Conservation (phyloP, 148 eudicot genomes). For the Polygonum maritimum region DNA sequence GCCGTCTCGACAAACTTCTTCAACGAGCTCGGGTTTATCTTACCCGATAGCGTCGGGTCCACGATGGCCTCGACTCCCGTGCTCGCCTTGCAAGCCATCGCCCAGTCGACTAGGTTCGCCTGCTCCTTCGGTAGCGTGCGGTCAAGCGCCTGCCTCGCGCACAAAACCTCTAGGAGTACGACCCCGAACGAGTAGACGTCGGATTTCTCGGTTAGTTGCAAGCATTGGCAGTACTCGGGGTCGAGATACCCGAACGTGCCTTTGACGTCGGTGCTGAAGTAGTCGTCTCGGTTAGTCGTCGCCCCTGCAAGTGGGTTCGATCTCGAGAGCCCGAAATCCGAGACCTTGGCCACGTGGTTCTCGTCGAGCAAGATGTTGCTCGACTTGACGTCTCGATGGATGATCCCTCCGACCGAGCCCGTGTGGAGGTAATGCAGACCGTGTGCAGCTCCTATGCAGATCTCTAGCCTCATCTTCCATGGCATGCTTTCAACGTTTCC, state of each 20-base stretch:
- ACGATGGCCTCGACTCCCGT: conserved; percentile 27
- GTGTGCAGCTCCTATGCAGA: conserved; percentile 43
- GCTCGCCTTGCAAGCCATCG: conserved; percentile 13
- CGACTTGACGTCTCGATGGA: conserved; percentile 61
- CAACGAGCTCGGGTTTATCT: conserved; percentile 30
- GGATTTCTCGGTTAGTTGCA: conserved; percentile 42
- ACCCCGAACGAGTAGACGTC: conserved; percentile 62
- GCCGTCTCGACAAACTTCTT: conserved; percentile 33
- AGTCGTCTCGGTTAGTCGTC: conserved; percentile 8
- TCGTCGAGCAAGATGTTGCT: conserved; percentile 51
- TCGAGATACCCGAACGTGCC: conserved; percentile 60
- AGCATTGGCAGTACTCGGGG: conserved; percentile 36
- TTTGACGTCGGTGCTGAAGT: conserved; percentile 35
- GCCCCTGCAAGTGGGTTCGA: conserved; percentile 25
- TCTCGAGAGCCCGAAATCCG: conserved; percentile 52
- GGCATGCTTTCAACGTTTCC: conserved; percentile 11
- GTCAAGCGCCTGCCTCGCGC: conserved; percentile 37
- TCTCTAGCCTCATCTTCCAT: conserved; percentile 47
- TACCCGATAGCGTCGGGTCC: conserved; percentile 32
- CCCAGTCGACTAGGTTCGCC: conserved; percentile 44
- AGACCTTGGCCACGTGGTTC: conserved; percentile 45
- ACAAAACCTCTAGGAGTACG: conserved; percentile 48
- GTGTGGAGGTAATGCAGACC: conserved; percentile 51
- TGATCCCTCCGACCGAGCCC: conserved; percentile 33
- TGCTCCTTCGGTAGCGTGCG: conserved; percentile 24